These are phyloP conservation scores for Mucor irregularis DNA, from an alignment of 371 early-diverging fungal genomes.

Conservation along the genomic window DNA sequence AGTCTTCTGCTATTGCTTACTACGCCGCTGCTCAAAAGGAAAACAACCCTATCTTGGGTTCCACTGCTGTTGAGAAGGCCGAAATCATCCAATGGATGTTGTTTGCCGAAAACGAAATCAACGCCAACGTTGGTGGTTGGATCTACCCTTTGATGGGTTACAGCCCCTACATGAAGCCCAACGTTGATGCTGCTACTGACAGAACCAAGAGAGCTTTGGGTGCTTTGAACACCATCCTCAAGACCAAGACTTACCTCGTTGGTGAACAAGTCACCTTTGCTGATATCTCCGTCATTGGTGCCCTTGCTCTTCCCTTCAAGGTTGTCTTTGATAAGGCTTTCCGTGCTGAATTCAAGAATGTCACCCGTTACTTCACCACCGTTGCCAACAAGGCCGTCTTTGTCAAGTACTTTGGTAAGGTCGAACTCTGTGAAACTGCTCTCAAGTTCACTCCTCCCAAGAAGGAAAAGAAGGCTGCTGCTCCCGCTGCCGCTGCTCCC, in stretches of 20 bases:
- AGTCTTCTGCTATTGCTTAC: slow-evolving; percentile 87
- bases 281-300: slow-evolving; percentile 63
- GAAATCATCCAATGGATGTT: slow-evolving; percentile 79
- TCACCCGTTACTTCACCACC: slow-evolving; percentile 88
- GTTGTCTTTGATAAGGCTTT: slow-evolving; percentile 52
- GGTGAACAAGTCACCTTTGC: slow-evolving; percentile 79
- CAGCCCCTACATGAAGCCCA: slow-evolving; percentile 59
- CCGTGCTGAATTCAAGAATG: slow-evolving; percentile 80
- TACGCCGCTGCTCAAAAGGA: slow-evolving; percentile 77
- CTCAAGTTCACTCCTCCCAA: slow-evolving; percentile 42
- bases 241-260: slow-evolving; percentile 75
- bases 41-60: slow-evolving; percentile 64
- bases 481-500: slow-evolving; percentile 51
- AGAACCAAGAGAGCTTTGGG: slow-evolving; percentile 54
- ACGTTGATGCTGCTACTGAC: slow-evolving; percentile 56
- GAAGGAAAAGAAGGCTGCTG: slow-evolving; percentile 64
- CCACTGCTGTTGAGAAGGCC: slow-evolving; percentile 68
- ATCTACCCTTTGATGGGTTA: slow-evolving; percentile 60
- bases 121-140: slow-evolving; percentile 45
- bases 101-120: slow-evolving; percentile 66
- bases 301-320: slow-evolving; percentile 54
- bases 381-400: slow-evolving; percentile 74
- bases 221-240: slow-evolving; percentile 63
- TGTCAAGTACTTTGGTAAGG: slow-evolving; percentile 75
- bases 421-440: slow-evolving; percentile 39